Percentiles rank a stretch among this genome's conserved stretches.
phyloP scores from a whole-genome alignment of 192 early-diverging fungal species.

The Coemansia sp. region DNA sequence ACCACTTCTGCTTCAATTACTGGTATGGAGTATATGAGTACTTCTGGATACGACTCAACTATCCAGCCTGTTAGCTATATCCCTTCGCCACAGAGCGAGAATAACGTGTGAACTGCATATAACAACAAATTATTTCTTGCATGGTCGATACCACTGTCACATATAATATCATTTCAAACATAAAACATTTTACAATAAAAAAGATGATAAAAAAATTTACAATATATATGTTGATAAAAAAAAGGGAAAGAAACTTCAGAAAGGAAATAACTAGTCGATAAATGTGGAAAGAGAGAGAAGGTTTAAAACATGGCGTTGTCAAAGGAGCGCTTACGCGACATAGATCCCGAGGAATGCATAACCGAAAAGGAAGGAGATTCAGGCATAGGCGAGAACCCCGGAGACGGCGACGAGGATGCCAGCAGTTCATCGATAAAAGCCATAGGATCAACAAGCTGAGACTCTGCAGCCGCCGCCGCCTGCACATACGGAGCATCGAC shows the following conservation, averaged over 20 bases:
- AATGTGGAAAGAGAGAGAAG: neutral
- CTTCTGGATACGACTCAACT: neutral
- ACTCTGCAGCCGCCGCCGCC: constrained; percentile 11
- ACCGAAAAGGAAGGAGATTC: neutral
- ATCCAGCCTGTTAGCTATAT: neutral
- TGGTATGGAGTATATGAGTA: neutral
- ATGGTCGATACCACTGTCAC: too few species aligned
- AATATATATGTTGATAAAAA: neutral
- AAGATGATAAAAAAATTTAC: neutral
- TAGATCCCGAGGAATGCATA: neutral
- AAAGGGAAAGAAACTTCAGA: neutral
- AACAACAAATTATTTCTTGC: too few species aligned
- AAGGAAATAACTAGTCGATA: neutral
- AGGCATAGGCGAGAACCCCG: constrained; percentile 22
- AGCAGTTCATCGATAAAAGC: constrained; percentile 52
- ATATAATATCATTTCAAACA: neutral
- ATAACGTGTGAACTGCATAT: neutral
- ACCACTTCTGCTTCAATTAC: too few species aligned
- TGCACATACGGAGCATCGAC: constrained; percentile 32
- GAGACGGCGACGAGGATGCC: constrained; percentile 1
- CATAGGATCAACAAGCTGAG: constrained; percentile 47
- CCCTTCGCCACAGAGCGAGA: neutral
- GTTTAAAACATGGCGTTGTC: constrained; percentile 40
- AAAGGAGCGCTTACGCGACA: constrained; percentile 49
- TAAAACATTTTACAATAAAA: neutral